Percentiles rank a stretch among this genome's conserved stretches.
Evolutionary conservation across 768 basidiomycete genomes (phyloP).

Genomic region (Boletus subparvulus): DNA sequence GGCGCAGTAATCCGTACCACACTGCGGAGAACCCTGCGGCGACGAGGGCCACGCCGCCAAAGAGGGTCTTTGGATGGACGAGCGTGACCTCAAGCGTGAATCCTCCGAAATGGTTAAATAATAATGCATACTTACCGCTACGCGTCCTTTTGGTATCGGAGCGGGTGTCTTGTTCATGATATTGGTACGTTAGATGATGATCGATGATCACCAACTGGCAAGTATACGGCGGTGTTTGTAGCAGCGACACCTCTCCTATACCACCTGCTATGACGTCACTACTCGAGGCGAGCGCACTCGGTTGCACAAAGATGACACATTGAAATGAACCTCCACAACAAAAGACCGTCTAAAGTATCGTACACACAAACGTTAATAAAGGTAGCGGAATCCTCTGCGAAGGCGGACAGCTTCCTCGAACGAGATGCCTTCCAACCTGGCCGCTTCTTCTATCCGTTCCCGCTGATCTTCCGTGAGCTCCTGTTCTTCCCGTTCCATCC

Average conservation of each 20-base stretch:
- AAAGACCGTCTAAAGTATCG: not conserved
- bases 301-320: no score
- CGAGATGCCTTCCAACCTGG: constrained; percentile 56
- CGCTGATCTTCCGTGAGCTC: constrained; percentile 43
- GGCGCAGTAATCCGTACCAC: constrained; percentile 22
- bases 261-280: not conserved
- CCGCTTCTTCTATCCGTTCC: constrained; percentile 56
- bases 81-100: not conserved
- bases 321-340: not conserved
- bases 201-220: no score
- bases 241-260: no score
- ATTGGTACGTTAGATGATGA: not conserved
- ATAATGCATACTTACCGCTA: constrained; percentile 2
- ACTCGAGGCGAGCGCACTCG: not conserved
- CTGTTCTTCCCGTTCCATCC: constrained; percentile 50
- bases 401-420: constrained; percentile 58
- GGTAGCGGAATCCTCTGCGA: constrained; percentile 45
- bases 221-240: not conserved
- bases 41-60: constrained; percentile 25
- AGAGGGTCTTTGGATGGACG: constrained; percentile 17
- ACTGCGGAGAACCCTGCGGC: constrained; percentile 17
- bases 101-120: not conserved
- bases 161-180: constrained; percentile 7
- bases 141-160: constrained; percentile 13
- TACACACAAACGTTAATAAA: not conserved